phyloP scores from a whole-genome alignment of 2,329 filamentous ascomycete species.

The Botryosphaeria agaves region DNA sequence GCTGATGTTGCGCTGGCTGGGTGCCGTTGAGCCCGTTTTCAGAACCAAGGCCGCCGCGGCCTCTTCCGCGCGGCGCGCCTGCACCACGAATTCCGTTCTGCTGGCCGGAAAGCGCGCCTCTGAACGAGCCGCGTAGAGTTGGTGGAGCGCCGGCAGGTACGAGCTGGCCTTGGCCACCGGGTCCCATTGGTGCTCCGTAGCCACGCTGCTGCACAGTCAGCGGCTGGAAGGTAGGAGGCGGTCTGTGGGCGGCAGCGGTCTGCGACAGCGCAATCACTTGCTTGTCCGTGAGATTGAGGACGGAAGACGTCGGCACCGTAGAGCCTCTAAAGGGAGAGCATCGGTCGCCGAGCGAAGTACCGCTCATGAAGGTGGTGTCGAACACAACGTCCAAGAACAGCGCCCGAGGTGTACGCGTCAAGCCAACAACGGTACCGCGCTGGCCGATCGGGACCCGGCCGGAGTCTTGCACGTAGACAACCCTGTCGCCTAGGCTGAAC shows the following conservation, averaged over 20 bases:
- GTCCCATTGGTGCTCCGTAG: conserved; percentile 38
- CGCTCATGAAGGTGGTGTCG: conserved; percentile 92
- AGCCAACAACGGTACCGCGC: conserved; percentile 83
- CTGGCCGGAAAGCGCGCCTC: conserved; percentile 35
- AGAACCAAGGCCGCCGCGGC: conserved; percentile 18
- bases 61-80: conserved; percentile 6
- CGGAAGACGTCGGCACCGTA: conserved; percentile 73
- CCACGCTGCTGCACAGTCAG: conserved; percentile 32
- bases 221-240: conserved; percentile 28
- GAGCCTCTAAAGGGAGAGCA: conserved; percentile 89
- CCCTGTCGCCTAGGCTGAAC: conserved; percentile 73
- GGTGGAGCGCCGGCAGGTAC: conserved; percentile 37
- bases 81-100: conserved; percentile 18
- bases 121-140: conserved; percentile 40
- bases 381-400: conserved; percentile 83
- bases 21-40: conserved; percentile 11
- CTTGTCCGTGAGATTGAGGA: conserved; percentile 69
- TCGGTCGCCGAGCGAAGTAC: conserved; percentile 75
- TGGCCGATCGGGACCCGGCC: conserved; percentile 90
- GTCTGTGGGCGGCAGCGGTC: conserved; percentile 36
- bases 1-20: conserved; percentile 11
- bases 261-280: conserved; percentile 59
- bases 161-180: conserved; percentile 43
- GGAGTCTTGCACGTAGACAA: conserved; percentile 83
- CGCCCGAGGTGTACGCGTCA: conserved; percentile 71